Conservation (phyloP, 1,139 yeast species). For the Suhomyces chickasaworum region DNA sequence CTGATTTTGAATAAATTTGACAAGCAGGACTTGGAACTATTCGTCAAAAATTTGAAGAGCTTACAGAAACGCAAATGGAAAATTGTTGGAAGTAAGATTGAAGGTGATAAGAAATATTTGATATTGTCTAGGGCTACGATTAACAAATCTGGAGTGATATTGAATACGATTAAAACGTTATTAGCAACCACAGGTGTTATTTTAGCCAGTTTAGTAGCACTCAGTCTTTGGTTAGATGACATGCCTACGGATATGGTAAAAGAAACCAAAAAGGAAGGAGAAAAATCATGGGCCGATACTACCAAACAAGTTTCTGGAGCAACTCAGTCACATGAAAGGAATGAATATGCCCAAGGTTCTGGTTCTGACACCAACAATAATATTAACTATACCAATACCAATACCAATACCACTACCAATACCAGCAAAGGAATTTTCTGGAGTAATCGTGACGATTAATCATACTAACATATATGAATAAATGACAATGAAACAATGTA, state of each 20-base stretch:
- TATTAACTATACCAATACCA: neutral
- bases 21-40: constrained; percentile 31
- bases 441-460: constrained; percentile 4
- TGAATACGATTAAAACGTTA: constrained; percentile 26
- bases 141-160: constrained; percentile 14
- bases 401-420: neutral
- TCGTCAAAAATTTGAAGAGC: constrained; percentile 32
- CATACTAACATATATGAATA: constrained; percentile 1
- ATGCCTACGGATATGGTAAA: neutral
- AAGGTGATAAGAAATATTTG: constrained; percentile 32
- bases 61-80: constrained; percentile 47
- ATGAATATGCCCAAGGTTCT: neutral
- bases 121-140: constrained; percentile 33
- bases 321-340: neutral
- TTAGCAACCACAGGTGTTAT: constrained; percentile 40
- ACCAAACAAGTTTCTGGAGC: neutral
- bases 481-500: neutral
- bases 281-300: neutral
- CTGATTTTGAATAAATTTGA: constrained; percentile 44
- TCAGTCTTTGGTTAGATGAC: constrained; percentile 26
- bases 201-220: constrained; percentile 31
- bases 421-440: constrained; percentile 5
- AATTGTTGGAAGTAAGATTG: constrained; percentile 41
- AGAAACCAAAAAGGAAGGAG: neutral
- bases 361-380: neutral